These are phyloP conservation scores for Boletus tomentosulus DNA, from an alignment of 768 basidiomycete species.

Conservation along the genomic window DNA sequence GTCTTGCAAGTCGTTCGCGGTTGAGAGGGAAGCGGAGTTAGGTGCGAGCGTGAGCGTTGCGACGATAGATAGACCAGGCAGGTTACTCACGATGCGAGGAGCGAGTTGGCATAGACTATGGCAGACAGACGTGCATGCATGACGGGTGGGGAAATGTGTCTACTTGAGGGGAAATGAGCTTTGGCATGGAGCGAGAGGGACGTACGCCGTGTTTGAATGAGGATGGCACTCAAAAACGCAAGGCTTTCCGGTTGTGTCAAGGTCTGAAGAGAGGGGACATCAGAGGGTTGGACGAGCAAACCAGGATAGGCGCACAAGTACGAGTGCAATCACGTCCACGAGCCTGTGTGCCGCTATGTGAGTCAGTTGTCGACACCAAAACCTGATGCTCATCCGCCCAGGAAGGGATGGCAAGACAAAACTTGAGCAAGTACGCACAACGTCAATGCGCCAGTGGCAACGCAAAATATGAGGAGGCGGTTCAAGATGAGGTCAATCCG, in stretches of 20 bases:
- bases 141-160: neutral
- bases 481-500: conserved; percentile 23
- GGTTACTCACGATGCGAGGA: conserved; percentile 24
- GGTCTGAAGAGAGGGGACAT: conserved; percentile 3
- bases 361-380: neutral
- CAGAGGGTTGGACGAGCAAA: too few species aligned
- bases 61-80: neutral
- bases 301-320: conserved; percentile 13
- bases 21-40: neutral
- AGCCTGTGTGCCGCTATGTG: conserved; percentile 8
- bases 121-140: neutral
- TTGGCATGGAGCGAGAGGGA: neutral
- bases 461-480: conserved; percentile 20
- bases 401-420: neutral
- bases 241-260: conserved; percentile 16
- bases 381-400: neutral
- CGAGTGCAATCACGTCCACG: conserved; percentile 24
- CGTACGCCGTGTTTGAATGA: conserved; percentile 27
- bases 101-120: conserved; percentile 29
- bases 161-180: neutral
- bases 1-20: conserved; percentile 2
- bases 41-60: neutral
- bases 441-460: conserved; percentile 25
- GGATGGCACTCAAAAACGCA: conserved; percentile 17
- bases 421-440: conserved; percentile 11